Evolutionary conservation across 2,329 filamentous ascomycete species (phyloP), one percentile per base, ranked within the genome.

Genomic region (Penicillium fuscoglaucum): DNA sequence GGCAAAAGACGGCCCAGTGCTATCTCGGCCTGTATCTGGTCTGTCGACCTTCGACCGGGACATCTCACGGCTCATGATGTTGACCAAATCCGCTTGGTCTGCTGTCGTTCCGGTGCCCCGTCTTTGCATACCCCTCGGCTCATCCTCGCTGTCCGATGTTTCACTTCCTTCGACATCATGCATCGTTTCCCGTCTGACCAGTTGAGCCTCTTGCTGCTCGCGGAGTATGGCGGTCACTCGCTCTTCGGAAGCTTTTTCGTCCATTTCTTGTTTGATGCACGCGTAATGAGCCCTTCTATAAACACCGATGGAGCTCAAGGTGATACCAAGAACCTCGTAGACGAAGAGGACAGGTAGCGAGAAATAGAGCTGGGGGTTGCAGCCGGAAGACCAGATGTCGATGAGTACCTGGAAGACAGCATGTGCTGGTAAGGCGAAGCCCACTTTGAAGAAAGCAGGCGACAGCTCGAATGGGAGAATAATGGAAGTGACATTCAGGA

Each of bases 361-460:
- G 43, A 73, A 74, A 33, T 70, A 64, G 1, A 80, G 69, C 37
- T 72, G 63, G 5, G 76, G 76, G 41, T 78, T 75, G 53, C 76
- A 80, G 0, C 79, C 77, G 5, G 70, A 59, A 1, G 74, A 76
- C 78, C 78, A 81, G 48, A 80, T 76, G 44, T 80, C 72, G 3
- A 78, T 63, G 12, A 81, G 66, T 0, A 76, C 58, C 50, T 77
- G 70, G 61, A 78, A 81, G 13, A 75, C 65, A 33, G 75, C 68
- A 59, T 79, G 72, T 3, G 76, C 74, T 1, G 79, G 79, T 1
- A 80, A 63, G 0, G 69, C 71, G 46, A 78, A 77, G 6, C 73
- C 74, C 62, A 76, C 70, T 46, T 66, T 68, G 59, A 76, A 81
- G 54, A 80, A 81, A 0, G 58, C 74, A 0, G 80, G 70, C 0